Percentiles rank a stretch among this genome's conserved stretches.
These are phyloP conservation scores for Thermothielavioides terrestris DNA, from an alignment of 495 filamentous ascomycete genomes.

Conservation along the genomic window DNA sequence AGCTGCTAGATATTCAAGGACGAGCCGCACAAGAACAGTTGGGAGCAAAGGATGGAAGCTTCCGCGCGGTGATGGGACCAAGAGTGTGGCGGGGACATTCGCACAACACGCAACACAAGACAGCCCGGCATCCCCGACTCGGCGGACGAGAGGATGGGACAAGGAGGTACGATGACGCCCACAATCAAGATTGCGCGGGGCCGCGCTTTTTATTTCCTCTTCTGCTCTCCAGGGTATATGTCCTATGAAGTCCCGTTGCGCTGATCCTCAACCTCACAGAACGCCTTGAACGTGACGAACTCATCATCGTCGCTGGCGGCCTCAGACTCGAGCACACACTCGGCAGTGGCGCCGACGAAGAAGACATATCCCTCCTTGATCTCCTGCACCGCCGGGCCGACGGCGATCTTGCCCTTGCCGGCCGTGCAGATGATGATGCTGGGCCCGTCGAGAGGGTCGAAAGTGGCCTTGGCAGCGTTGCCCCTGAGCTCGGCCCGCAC, in stretches of 20 bases:
- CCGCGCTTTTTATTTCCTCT: too few relatives aligned
- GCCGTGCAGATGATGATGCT: conserved; percentile 85
- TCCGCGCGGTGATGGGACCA: too few relatives aligned
- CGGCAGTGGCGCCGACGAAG: conserved; percentile 88
- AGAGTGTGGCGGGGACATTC: too few relatives aligned
- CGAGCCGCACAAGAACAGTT: too few relatives aligned
- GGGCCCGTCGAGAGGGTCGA: conserved; percentile 78
- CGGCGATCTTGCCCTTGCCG: conserved; percentile 72
- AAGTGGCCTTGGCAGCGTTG: conserved; percentile 68
- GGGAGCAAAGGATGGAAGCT: too few relatives aligned
- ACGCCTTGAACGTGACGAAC: conserved; percentile 90
- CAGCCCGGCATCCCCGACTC: too few relatives aligned
- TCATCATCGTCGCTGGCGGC: conserved; percentile 46
- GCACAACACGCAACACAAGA: too few relatives aligned
- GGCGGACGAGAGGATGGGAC: too few relatives aligned
- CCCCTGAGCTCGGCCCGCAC: conserved; percentile 67
- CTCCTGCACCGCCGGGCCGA: conserved; percentile 63
- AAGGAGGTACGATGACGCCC: too few relatives aligned
- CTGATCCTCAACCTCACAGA: conserved; percentile 64
- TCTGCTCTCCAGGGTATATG: neutral
- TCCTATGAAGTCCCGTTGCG: conserved; percentile 19
- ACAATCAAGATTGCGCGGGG: too few relatives aligned
- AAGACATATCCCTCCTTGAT: conserved; percentile 69
- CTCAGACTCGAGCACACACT: conserved; percentile 65
- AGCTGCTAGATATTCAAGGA: too few relatives aligned